phyloP scores from a whole-genome alignment of 108 stramenopile species.

The Cylindrotheca fusiformis region DNA sequence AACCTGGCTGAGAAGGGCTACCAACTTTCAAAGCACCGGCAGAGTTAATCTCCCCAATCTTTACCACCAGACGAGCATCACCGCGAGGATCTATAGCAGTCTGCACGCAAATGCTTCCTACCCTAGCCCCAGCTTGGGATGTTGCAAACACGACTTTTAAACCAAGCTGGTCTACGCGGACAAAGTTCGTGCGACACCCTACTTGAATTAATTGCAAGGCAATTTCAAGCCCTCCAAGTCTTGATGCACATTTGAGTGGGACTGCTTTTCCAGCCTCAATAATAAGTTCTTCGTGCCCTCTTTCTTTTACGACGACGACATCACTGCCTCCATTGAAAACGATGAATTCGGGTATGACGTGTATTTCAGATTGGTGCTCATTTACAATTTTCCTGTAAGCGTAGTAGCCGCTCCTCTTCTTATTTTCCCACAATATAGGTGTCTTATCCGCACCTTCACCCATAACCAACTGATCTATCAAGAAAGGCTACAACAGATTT shows the following conservation, averaged over 20 bases:
- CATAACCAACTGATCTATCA: slow-evolving; percentile 64
- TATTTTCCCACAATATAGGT: slow-evolving; percentile 73
- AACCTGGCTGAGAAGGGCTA: slow-evolving; percentile 5
- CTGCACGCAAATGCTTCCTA: slow-evolving; percentile 79
- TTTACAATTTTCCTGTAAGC: slow-evolving; percentile 67
- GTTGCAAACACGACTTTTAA: slow-evolving; percentile 56
- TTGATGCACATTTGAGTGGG: slow-evolving; percentile 1
- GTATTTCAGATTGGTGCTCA: slow-evolving; percentile 69
- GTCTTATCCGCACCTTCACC: slow-evolving; percentile 69
- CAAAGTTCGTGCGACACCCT: slow-evolving; percentile 49
- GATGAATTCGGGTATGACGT: slow-evolving; percentile 81
- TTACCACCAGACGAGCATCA: slow-evolving; percentile 74
- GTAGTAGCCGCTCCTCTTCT: slow-evolving; percentile 58
- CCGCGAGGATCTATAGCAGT: slow-evolving; percentile 64
- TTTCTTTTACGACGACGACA: slow-evolving; percentile 37
- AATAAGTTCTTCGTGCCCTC: slow-evolving; percentile 21
- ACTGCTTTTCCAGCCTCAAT: slow-evolving; percentile 27
- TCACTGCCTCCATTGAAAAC: slow-evolving; percentile 73
- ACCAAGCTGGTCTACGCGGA: slow-evolving; percentile 68
- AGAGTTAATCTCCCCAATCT: slow-evolving; percentile 65
- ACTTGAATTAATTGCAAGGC: slow-evolving; percentile 40
- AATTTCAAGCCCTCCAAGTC: slow-evolving; percentile 22
- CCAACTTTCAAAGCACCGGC: slow-evolving; percentile 17
- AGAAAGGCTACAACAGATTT: slow-evolving; percentile 40
- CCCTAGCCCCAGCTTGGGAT: slow-evolving; percentile 34